Conservation (phyloP, 805 yeast genomes). For the Kodamaea lidongshanica region DNA sequence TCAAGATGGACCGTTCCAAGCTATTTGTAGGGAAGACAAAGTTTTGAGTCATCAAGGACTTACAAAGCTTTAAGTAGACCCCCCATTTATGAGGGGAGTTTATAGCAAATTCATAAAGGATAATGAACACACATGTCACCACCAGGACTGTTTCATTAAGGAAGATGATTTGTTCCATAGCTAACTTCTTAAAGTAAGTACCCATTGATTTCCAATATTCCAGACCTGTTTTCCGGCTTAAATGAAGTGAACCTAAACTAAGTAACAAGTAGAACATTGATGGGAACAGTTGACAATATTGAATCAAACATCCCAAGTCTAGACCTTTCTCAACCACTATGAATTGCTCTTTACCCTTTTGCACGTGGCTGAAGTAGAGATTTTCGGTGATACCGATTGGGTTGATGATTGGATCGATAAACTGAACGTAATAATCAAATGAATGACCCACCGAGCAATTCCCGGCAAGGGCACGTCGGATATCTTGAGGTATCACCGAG, state of each 20-base stretch:
- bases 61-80: constrained; percentile 15
- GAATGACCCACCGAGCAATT: constrained; percentile 16
- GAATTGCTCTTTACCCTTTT: constrained; percentile 6
- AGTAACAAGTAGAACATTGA: constrained; percentile 20
- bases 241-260: constrained; percentile 21
- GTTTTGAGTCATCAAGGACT: constrained; percentile 12
- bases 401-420: constrained; percentile 23
- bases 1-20: constrained; percentile 16
- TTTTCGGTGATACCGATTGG: constrained; percentile 16
- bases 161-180: constrained; percentile 11
- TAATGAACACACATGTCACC: constrained; percentile 17
- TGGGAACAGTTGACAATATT: constrained; percentile 19
- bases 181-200: constrained; percentile 13
- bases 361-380: constrained; percentile 8
- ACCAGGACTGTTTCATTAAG: constrained; percentile 14
- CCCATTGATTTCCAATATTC: constrained; percentile 17
- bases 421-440: constrained; percentile 19
- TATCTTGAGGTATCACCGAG: constrained; percentile 20
- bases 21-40: constrained; percentile 16
- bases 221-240: constrained; percentile 13
- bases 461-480: constrained; percentile 10
- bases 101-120: constrained; percentile 22
- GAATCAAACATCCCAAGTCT: constrained; percentile 16
- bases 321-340: constrained; percentile 21
- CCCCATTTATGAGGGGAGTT: constrained; percentile 21